Base-by-base conservation (phyloP, 192 early-diverging fungal species). In the Geranomyces michiganensis region DNA sequence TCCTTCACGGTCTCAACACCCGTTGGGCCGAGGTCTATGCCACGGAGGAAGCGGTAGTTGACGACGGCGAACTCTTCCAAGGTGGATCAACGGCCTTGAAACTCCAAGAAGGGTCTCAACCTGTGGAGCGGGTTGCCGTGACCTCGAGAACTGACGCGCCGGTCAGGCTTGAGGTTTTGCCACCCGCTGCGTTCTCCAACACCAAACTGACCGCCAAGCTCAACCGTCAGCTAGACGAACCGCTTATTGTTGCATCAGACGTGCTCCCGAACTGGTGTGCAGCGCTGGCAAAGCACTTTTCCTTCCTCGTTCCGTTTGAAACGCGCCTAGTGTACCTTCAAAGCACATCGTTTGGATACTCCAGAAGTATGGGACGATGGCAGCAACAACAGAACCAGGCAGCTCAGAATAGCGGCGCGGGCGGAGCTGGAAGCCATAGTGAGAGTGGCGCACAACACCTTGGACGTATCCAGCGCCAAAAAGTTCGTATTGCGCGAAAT, bases 221-320 rank as follows among this genome's bases (percentile, higher is more conserved):
- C 36, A 88, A 83, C 19, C 86, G 93, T 6, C 96, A 98, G 70
- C 67, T 98, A 30, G 90, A 93, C 67, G 93, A 96, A 62, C 91
- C 94, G 1, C 82, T 98, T 31, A 90, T 96, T 69, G 93, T 96
- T 0, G 94, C 92, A 2, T 91, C 91, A 64, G 71, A 82, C 0
- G 89, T 92, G 41, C 76, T 95, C 22, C 96, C 95, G 0, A 36
- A 61, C 30, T 98, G 95, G 95, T 86, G 88, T 30, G 71, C 81
- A 24, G 67, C 80, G 29, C 56, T 98, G 0, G 81, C 88, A n/a
- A 64, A 64, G 24, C 71, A 85, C 22, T 92, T 87, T 31, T 88
- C 88, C 1, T 96, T 96, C 73, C 66, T 98, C 66, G 79, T 96
- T 32, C 90, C 92, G 0, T 95, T 96, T 68, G 92, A 93, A 49